Evolutionary conservation across 768 basidiomycete genomes (phyloP), one percentile per base, ranked within the genome.

Genomic region (Porphyrellus cyaneotinctus): DNA sequence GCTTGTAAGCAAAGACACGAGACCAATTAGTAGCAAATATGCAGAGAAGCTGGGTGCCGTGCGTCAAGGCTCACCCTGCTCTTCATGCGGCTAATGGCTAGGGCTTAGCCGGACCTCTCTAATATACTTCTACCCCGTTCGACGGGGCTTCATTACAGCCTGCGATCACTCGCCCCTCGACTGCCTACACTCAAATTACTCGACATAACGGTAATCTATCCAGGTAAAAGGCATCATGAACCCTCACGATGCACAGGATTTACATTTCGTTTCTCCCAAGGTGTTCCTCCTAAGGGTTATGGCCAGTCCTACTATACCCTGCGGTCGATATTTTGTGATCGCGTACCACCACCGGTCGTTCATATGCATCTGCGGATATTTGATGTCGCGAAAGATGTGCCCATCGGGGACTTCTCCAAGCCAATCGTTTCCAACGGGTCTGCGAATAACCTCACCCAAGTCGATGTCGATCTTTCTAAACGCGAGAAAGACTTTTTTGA

Each of bases 141-240:
- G 38, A 95, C 91, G 2, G 97, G 97, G 2, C 74, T 97, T 52
- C 85, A 88, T 53, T 90, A 89, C 66, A 88, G 84, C 59, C 74
- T 98, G 42, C 83, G 90, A 26, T 85, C 91, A 0, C 79, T 97
- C 12, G 77, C 83, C 15, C 84, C 92, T 20, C 81, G 87, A 52
- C 79, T 95, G 22, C 87, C 86, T 24, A 78, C 79, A 49, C 74
- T 99, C 52, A 81, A 84, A 58, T 68, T 99, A 13, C 74, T 98
- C n/a, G 97, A 98, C 66, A 74, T 97, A 41, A 98, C 97, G 0
- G 77, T 95, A 56, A 81, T 87, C 24, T 99, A 99, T 71, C 91
- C 93, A 58, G 94, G 94, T 84, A 67, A 58, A n/a, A 38, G 31
- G 35, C 35, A 47, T 33, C 23, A 41, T 12, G 33, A 36, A 24